Base-by-base conservation (phyloP, 805 yeast genomes). In the Pichia sporocuriosa region DNA sequence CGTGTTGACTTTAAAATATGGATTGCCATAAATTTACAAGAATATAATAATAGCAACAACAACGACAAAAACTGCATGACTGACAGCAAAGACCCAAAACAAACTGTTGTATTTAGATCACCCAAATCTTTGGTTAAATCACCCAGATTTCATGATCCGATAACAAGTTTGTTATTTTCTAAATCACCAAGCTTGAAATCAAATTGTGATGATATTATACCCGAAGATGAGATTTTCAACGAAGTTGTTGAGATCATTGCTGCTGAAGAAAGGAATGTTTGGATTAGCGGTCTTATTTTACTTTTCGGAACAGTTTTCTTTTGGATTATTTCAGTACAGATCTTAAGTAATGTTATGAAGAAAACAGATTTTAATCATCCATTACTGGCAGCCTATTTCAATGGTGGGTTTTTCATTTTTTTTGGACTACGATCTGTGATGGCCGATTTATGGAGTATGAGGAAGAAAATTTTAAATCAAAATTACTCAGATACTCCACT, bases 351-450 rank as follows among this genome's bases (percentile, higher is more conserved):
- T 4, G 69, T 72, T n/a, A 56, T 73, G 44, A 75, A 75, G 44
- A 69, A 68, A 23, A 71, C 65, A 20, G 66, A 64, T 11, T 75
- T 67, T 50, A 64, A 60, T 27, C 76, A 73, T 44, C 80, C 81
- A 4, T 55, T 68, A 28, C 58, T 75, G 47, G 62, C 72, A 37
- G 63, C 77, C 0, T 65, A 68, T 31, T 49, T 72, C 28, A 68
- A 72, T n/a, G 79, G 79, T 1, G 55, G 68, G 2, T 68, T 71
- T 35, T 75, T 73, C 42, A 46, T 56, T 30, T 46, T 73, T n/a
- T 71, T 73, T 47, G 67, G 72, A 3, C 19, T 69, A 5, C 75
- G 74, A 3, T 69, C 68, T 32, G 48, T 36, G 8, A 7, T 38
- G 13, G 1, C 16, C 3, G 38, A 35, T 15, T 35, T 19, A 22